These are phyloP conservation scores for Solanum bukasovii DNA, from an alignment of 257 asterid species.

Conservation along the genomic window DNA sequence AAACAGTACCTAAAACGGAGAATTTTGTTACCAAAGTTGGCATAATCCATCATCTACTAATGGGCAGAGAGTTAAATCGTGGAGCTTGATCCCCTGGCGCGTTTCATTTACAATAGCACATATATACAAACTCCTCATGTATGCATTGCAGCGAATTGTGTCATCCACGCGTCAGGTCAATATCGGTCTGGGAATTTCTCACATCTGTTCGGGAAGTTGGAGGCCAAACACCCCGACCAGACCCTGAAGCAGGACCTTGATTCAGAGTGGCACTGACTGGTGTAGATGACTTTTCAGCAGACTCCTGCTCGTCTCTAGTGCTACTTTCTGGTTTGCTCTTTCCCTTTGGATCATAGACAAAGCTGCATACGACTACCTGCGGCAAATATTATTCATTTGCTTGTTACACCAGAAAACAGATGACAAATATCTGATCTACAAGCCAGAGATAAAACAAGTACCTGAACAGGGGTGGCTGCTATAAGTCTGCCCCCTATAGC, in stretches of 20 bases:
- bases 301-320: conserved; percentile 22
- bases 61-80: not conserved
- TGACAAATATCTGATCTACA: not conserved
- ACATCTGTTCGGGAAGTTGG: conserved; percentile 32
- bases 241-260: conserved; percentile 29
- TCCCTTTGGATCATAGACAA: conserved; percentile 57
- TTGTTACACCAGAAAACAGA: not conserved
- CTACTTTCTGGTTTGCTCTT: conserved; percentile 39
- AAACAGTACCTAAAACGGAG: conserved; percentile 9
- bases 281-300: conserved; percentile 31
- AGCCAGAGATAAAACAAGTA: not conserved
- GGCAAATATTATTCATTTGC: not conserved
- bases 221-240: conserved; percentile 52
- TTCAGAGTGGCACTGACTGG: conserved; percentile 20
- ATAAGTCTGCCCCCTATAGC: conserved; percentile 57
- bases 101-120: conserved; percentile 57
- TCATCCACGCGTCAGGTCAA: conserved; percentile 85
- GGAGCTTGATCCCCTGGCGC: conserved; percentile 12
- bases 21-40: conserved; percentile 33
- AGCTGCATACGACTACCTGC: conserved; percentile 82
- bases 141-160: conserved; percentile 14
- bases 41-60: conserved; percentile 26
- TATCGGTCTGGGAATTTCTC: conserved; percentile 51
- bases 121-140: conserved; percentile 39
- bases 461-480: conserved; percentile 55